Evolutionary conservation across 352 stramenopile species (phyloP), one percentile per base, ranked within the genome.

Genomic region (Phytopythium mirpurense): DNA sequence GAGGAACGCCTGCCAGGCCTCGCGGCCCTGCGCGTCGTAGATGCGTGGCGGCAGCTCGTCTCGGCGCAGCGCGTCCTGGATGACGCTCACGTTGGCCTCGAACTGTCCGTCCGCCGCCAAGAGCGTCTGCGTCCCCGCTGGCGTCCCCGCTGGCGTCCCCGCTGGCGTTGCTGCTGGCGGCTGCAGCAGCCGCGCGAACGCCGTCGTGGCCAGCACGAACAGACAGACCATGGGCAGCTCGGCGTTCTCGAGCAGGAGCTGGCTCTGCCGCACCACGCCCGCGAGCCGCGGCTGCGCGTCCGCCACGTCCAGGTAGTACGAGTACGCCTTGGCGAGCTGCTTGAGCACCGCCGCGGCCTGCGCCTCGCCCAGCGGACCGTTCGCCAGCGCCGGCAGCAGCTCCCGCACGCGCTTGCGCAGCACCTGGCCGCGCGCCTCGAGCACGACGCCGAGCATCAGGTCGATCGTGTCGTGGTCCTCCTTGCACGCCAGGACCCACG

Each of bases 401-500:
- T 55, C 50, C 44, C 51, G 62, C 8, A 81, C 43, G 5, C 65
- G 51, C 26, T 37, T 35, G 27, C 68, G 64, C 36, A 86, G 66
- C 18, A 87, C 63, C n/a, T 60, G 65, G 1, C 73, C 72, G 23
- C 77, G 59, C 1, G 78, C 75, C 21, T 70, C 26, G 23, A 90
- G 52, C 6, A 77, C 70, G 12, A 74, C 62, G 1, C 56, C 63
- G 10, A 93, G 65, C 83, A 93, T 90, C 18, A 86, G 72, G 34
- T 80, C 74, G 63, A 93, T 84, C 32, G 83, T 78, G 43, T 90
- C 79, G 45, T 93, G 83, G 12, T 93, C 80, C 63, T 93, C 83
- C 56, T 90, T 90, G 63, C 83, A 91, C 3, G 77, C 72, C 5
- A 86, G 41, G 8, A 91, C 75, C 83, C 83, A 93, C 0, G 68